Conservation (phyloP, 2,329 filamentous ascomycete species). For the Polytolypa hystricis region DNA sequence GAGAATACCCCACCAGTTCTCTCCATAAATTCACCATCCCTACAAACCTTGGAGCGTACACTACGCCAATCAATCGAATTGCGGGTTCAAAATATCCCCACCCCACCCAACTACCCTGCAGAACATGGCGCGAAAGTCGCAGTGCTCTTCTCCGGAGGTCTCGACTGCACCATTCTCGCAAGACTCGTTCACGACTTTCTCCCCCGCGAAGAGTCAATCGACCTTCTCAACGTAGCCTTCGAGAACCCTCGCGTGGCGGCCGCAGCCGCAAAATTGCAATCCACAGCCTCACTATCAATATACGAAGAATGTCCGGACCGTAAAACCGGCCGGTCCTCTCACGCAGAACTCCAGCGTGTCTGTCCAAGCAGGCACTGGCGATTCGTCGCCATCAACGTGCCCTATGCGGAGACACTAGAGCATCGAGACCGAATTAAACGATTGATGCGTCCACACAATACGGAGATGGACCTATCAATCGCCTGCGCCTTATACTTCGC, state of each 20-base stretch:
- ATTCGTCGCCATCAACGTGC: conserved; percentile 72
- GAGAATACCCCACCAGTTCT: conserved; percentile 19
- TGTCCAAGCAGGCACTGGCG: conserved; percentile 67
- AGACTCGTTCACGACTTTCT: conserved; percentile 68
- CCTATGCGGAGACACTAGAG: conserved; percentile 60
- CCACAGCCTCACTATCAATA: conserved; percentile 15
- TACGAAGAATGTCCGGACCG: conserved; percentile 88
- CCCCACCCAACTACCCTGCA: conserved; percentile 34
- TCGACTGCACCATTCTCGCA: conserved; percentile 85
- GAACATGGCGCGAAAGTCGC: conserved; percentile 44
- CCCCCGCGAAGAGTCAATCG: conserved; percentile 57
- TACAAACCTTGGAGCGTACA: conserved; percentile 43
- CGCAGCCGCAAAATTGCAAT: conserved; percentile 27
- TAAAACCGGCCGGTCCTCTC: conserved; percentile 69
- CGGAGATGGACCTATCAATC: conserved; percentile 97
- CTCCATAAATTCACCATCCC: conserved; percentile 36
- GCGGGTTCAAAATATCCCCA: conserved; percentile 55
- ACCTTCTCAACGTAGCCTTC: conserved; percentile 91
- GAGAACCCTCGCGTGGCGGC: conserved; percentile 72
- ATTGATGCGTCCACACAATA: conserved; percentile 86
- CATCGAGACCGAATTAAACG: conserved; percentile 60
- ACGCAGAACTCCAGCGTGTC: conserved; percentile 56
- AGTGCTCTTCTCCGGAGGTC: conserved; percentile 82
- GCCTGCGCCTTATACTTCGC: conserved; percentile 91
- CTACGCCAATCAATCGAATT: conserved; percentile 52